Base-by-base conservation (phyloP, 176 grass and related monocot species). In the Melocanna baccifera region DNA sequence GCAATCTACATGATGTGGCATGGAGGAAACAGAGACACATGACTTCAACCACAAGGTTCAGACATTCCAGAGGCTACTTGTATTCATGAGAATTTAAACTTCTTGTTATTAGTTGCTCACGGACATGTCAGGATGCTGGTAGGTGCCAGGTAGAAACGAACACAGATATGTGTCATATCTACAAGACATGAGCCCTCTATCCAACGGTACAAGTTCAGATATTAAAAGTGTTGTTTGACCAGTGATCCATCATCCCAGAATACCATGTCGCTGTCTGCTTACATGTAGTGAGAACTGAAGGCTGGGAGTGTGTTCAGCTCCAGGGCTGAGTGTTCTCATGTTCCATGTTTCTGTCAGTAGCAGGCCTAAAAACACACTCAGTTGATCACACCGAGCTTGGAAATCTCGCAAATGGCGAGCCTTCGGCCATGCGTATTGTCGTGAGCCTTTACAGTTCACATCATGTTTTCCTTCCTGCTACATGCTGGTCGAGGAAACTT, bases 81-180 rank as follows among this genome's bases (percentile, higher is more conserved):
- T 55, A 55, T 66, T 64, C 28, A 65, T 25, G 68, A 26, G 4
- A 40, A 71, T 36, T 62, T 52, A 45, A 55, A 75, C 50, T 2
- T 63, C 7, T 68, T 29, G 23, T 42, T 45, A 11, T 61, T 32
- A 51, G 4, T 39, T 67, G 45, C 67, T 36, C 58, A 14, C 11
- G 12, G 13, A 6, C 20, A 15, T 71, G 10, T 18, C 7, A 36
- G 4, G 20, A 74, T 58, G 47, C 75, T 19, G 61, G 69, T 85
- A 7, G 77, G 77, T 81, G 42, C 82, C 12, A 9, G 22, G 76
- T 69, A 42, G 41, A 69, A 16, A 74, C 51, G 16, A 43, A 2
- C 19, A 67, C 82, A 7, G 76, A 15, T 81, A 73, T 39, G 39
- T 42, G 83, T 86, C 88, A 71, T 36, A 10, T 86, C 78, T 36